Conservation (phyloP, 192 early-diverging fungal species). For the Pilobolus umbonatus region DNA sequence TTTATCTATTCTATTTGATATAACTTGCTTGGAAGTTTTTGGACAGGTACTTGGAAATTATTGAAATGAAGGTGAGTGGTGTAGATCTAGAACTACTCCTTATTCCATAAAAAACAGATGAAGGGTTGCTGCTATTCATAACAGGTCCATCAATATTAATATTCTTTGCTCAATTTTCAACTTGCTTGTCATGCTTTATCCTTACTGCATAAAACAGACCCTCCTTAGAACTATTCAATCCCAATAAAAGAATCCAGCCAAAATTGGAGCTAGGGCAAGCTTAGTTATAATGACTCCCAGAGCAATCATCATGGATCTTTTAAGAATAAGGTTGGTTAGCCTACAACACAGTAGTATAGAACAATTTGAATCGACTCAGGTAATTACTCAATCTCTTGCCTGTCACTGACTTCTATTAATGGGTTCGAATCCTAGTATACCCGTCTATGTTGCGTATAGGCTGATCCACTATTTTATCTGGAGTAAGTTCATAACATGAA, state of each 20-base stretch:
- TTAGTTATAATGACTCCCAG: slow-evolving; percentile 58
- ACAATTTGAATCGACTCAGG: slow-evolving; percentile 69
- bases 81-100: slow-evolving; percentile 35
- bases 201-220: slow-evolving; percentile 59
- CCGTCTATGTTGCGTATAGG: background rate
- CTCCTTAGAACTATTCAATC: slow-evolving; percentile 68
- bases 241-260: slow-evolving; percentile 77
- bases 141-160: slow-evolving; percentile 49
- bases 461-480: slow-evolving; percentile 21
- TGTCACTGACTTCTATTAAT: slow-evolving; percentile 37
- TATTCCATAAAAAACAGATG: background rate
- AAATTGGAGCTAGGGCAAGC: slow-evolving; percentile 78
- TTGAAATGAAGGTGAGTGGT: slow-evolving; percentile 19
- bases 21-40: slow-evolving; percentile 17
- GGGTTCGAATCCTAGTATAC: slow-evolving; percentile 41
- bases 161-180: slow-evolving; percentile 72
- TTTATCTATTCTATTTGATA: background rate
- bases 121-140: background rate
- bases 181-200: slow-evolving; percentile 61
- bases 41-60: slow-evolving; percentile 1
- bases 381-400: slow-evolving; percentile 63
- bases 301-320: slow-evolving; percentile 70
- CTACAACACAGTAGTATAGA: slow-evolving; percentile 78
- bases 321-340: slow-evolving; percentile 67
- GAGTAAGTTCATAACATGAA: slow-evolving; percentile 15